Conservation (phyloP, 2,329 filamentous ascomycete species). For the Hypomyces rosellus region DNA sequence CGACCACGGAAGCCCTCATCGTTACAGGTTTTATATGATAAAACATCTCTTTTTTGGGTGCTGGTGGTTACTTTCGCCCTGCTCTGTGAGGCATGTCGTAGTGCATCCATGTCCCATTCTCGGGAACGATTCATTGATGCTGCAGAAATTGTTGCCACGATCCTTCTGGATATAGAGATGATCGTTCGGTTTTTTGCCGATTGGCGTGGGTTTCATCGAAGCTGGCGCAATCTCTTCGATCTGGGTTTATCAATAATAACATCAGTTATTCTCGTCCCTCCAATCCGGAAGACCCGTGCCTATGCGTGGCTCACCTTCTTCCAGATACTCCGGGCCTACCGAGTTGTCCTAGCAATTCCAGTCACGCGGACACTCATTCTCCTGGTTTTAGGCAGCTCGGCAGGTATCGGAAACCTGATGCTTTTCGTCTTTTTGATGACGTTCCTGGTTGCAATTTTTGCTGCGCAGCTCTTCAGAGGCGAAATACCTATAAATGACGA, state of each 20-base stretch:
- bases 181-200: conserved; percentile 68
- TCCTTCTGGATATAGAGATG: conserved; percentile 77
- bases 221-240: conserved; percentile 72
- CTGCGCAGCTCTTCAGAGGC: conserved; percentile 85
- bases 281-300: conserved; percentile 64
- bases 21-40: conserved; percentile 68
- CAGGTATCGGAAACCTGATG: conserved; percentile 89
- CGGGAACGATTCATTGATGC: conserved; percentile 60
- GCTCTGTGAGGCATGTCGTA: conserved; percentile 71
- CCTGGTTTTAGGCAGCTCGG: conserved; percentile 82
- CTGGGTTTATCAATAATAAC: conserved; percentile 74
- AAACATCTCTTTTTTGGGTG: conserved; percentile 72
- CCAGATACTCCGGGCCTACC: conserved; percentile 86
- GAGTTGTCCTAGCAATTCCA: conserved; percentile 81
- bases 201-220: conserved; percentile 73
- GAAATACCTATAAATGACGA: conserved; percentile 63
- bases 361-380: conserved; percentile 82
- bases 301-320: conserved; percentile 92
- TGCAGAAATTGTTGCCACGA: conserved; percentile 69
- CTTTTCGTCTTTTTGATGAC: conserved; percentile 95
- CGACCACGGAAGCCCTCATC: conserved; percentile 31
- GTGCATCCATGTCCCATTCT: conserved; percentile 61
- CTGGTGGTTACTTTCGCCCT: conserved; percentile 72
- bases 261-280: conserved; percentile 76
- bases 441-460: conserved; percentile 89